phyloP scores from a whole-genome alignment of 2,329 filamentous ascomycete species.

The Anisogramma anomala region DNA sequence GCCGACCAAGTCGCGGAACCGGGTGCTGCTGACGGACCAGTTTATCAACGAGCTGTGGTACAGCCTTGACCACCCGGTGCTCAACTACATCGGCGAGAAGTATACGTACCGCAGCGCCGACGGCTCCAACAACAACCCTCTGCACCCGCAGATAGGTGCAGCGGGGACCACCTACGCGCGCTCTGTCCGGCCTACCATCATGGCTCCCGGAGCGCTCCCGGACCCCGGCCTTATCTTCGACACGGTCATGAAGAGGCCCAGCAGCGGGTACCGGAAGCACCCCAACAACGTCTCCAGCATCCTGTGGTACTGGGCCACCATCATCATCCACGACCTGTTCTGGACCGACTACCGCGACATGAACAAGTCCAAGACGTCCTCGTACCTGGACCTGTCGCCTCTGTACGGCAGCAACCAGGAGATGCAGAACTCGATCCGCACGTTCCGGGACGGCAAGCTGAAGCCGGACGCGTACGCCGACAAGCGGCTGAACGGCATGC shows the following conservation, averaged over 20 bases:
- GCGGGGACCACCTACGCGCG: constrained; percentile 58
- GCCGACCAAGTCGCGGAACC: constrained; percentile 48
- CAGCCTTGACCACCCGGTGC: constrained; percentile 59
- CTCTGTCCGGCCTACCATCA: constrained; percentile 46
- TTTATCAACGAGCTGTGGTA: constrained; percentile 63
- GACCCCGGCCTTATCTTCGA: constrained; percentile 55
- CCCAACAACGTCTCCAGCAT: constrained; percentile 63
- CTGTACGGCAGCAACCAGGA: constrained; percentile 59
- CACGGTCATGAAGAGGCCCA: constrained; percentile 41
- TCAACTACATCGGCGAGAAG: constrained; percentile 51
- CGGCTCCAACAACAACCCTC: constrained; percentile 60
- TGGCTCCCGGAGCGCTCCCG: constrained; percentile 53
- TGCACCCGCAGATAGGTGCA: constrained; percentile 52
- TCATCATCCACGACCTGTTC: constrained; percentile 62
- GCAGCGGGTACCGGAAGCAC: constrained; percentile 40
- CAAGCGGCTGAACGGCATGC: constrained; percentile 57
- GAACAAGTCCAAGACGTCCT: constrained; percentile 54
- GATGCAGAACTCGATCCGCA: constrained; percentile 55
- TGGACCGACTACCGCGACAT: constrained; percentile 53
- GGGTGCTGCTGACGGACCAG: constrained; percentile 51
- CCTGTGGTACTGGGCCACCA: constrained; percentile 61
- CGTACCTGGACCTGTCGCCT: constrained; percentile 60
- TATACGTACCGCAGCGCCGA: constrained; percentile 58
- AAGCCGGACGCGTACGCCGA: constrained; percentile 65
- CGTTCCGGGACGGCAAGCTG: constrained; percentile 57